Percentiles rank a stretch among this genome's conserved stretches.
phyloP scores from a whole-genome alignment of 441 rosid genomes.

The Jatropha podagrica region DNA sequence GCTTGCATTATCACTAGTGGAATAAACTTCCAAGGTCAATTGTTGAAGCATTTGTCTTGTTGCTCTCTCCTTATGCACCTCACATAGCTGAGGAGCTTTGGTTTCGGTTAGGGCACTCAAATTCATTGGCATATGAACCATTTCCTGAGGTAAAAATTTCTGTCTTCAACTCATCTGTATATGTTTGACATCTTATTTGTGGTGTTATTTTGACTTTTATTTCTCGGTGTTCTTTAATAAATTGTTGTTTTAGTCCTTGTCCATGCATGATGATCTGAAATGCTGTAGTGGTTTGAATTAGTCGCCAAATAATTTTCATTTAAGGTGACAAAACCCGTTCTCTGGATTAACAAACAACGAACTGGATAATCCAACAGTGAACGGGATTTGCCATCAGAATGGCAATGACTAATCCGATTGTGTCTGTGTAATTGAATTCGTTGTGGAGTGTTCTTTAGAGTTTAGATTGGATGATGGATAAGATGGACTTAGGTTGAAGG shows the following conservation, averaged over 20 bases:
- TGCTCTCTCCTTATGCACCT: slow-evolving; percentile 89
- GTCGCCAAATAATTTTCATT: not conserved
- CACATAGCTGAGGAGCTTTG: slow-evolving; percentile 98
- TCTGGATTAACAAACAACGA: not conserved
- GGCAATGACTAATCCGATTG: not conserved
- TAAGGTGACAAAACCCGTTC: not conserved
- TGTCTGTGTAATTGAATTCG: not conserved
- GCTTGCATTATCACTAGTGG: slow-evolving; percentile 56
- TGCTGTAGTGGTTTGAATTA: not conserved
- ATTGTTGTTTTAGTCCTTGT: not conserved
- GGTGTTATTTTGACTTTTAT: not conserved
- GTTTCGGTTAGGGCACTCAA: slow-evolving; percentile 69
- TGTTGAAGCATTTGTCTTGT: slow-evolving; percentile 64
- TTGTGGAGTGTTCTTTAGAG: not conserved
- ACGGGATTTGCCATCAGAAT: not conserved
- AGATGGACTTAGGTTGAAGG: not conserved
- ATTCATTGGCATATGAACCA: slow-evolving; percentile 64
- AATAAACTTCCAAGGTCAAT: slow-evolving; percentile 67
- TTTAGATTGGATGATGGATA: not conserved
- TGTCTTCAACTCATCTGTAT: not conserved
- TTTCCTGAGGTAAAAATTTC: slow-evolving; percentile 62
- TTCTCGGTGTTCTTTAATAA: not conserved
- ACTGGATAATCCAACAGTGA: not conserved
- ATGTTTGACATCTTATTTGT: not conserved
- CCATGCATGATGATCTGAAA: not conserved